Evolutionary conservation across 192 early-diverging fungal species (phyloP), one percentile per base, ranked within the genome.

Genomic region (Fimicolochytrium jonesii): DNA sequence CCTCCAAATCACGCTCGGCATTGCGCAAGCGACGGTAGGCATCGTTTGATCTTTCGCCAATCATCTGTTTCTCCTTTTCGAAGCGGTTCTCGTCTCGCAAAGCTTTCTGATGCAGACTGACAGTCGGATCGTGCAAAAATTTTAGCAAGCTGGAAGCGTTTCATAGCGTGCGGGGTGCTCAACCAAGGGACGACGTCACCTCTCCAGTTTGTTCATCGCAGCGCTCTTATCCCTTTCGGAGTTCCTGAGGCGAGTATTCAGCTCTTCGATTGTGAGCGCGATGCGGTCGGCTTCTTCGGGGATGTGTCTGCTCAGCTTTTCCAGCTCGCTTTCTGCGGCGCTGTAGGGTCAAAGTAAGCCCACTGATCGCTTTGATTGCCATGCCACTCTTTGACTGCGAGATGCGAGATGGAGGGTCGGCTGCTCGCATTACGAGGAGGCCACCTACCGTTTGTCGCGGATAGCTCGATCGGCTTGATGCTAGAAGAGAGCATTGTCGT

Each of bases 281-380:
- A 81, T 41, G 5, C 79, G 66, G 20, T 81, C 79, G 5, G 67
- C 49, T 59, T 81, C 79, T 18, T 60, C 62, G 23, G 79, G 79
- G 13, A 81, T 56, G 34, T 75, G 73, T 29, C 64, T 54, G 13
- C 68, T 70, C 17, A 73, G 22, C 56, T 77, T 81, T 46, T 77
- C 70, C 13, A 77, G 58, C 51, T 81, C 79, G 62, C 42, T 61
- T 51, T 81, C 79, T 13, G 73, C 75, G 22, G 75, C 56, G 3
- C 64, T 68, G 41, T 20, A n/a, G n/a, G n/a, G n/a, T n/a, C n/a
- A n/a, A 18, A 6, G 18, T 10, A 49, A 17, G 47, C 9, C 7
- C 23, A 22, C 11, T 7, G 7, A 17, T n/a, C n/a, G n/a, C n/a
- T n/a, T n/a, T n/a, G n/a, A n/a, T n/a, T n/a, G n/a, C n/a, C n/a